These are phyloP conservation scores for Nyctanthes arbortristis DNA, from an alignment of 257 asterid genomes.

Conservation along the genomic window DNA sequence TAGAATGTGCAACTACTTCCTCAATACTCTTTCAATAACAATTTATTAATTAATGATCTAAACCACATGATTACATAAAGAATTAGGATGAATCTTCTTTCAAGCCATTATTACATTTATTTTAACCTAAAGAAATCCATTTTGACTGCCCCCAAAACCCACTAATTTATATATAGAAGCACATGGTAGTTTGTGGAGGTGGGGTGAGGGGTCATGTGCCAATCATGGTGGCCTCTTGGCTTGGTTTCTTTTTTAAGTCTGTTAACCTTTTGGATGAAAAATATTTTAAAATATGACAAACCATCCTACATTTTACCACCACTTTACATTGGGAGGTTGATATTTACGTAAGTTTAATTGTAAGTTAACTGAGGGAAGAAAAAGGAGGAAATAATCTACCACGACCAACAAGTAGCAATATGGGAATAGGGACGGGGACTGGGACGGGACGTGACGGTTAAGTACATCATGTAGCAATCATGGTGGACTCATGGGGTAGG, in stretches of 20 bases:
- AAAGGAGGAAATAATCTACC: no score
- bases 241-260: slow-evolving; percentile 30
- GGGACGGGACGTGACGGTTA: slow-evolving; percentile 19
- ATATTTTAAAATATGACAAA: no score
- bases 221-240: slow-evolving; percentile 43
- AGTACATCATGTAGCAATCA: slow-evolving; percentile 51
- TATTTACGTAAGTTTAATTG: no score
- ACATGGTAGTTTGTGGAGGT: slow-evolving; percentile 46
- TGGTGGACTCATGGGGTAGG: slow-evolving; percentile 44
- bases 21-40: slow-evolving; percentile 2
- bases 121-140: slow-evolving; percentile 17
- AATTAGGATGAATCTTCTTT: slow-evolving; percentile 27
- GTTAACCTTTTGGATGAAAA: no score
- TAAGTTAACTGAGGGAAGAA: no score
- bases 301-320: no score
- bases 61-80: slow-evolving; percentile 14
- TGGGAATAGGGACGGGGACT: background rate
- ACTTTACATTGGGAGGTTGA: no score
- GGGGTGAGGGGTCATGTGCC: slow-evolving; percentile 49
- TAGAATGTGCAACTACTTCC: slow-evolving; percentile 13
- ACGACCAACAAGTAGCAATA: background rate
- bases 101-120: background rate
- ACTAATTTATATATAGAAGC: slow-evolving; percentile 31
- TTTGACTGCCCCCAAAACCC: slow-evolving; percentile 19
- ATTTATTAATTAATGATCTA: background rate